phyloP scores from a whole-genome alignment of 2,329 filamentous ascomycete genomes.

The Tolypocladium sp. region DNA sequence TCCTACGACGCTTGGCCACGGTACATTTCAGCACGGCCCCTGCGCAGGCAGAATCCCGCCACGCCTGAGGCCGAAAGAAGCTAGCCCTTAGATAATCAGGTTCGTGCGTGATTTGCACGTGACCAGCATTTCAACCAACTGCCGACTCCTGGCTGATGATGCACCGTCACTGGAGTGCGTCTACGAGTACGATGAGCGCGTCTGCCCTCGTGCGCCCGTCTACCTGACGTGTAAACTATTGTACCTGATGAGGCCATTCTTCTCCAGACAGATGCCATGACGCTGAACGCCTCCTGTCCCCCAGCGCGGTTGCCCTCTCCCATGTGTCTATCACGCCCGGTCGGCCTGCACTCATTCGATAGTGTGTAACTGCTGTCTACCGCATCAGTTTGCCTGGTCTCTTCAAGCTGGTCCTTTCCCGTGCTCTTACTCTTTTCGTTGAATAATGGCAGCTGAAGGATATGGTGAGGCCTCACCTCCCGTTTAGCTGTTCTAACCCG shows the following conservation, averaged over 20 bases:
- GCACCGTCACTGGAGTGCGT: neutral
- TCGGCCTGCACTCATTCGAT: neutral
- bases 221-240: neutral
- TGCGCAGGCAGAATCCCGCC: conserved; percentile 15
- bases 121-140: neutral
- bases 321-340: neutral
- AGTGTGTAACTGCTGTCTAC: neutral
- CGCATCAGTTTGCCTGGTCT: neutral
- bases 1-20: conserved; percentile 22
- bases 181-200: neutral
- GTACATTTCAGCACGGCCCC: conserved; percentile 36
- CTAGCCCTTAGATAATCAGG: conserved; percentile 8
- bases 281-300: neutral
- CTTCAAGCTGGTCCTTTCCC: neutral
- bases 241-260: neutral
- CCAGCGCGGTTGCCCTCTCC: neutral
- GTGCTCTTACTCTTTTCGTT: neutral
- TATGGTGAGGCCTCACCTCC: neutral
- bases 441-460: neutral
- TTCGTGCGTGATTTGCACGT: conserved; percentile 6
- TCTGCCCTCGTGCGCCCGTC: neutral
- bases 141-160: neutral
- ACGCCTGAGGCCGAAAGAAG: conserved; percentile 13
- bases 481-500: neutral
- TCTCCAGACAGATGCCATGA: neutral